A percentile compares a stretch with the other conserved stretches of the same genome.
Evolutionary conservation across 345 rosid genomes (phyloP).

Genomic region (Eucalyptus brandiana): DNA sequence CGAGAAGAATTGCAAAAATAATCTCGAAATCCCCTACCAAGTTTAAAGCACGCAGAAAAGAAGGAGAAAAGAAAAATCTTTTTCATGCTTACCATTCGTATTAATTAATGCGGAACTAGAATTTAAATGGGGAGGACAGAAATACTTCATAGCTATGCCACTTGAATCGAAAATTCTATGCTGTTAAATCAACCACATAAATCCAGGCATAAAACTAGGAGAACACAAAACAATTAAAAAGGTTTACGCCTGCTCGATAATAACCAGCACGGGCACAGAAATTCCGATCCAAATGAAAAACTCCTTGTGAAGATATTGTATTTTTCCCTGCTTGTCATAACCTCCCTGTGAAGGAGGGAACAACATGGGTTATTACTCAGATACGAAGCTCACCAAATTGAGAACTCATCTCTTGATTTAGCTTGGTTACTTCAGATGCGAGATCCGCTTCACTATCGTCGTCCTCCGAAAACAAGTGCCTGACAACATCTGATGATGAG

Average conservation of each 20-base stretch:
- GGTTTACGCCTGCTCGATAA: neutral
- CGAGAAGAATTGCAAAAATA: too few species aligned
- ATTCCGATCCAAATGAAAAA: neutral
- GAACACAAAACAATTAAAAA: neutral
- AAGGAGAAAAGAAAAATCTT: too few species aligned
- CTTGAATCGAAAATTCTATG: neutral
- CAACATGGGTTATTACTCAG: neutral
- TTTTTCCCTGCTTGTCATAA: neutral
- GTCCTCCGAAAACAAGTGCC: neutral
- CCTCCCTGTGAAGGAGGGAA: neutral
- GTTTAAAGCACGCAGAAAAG: too few species aligned
- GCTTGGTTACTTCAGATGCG: neutral
- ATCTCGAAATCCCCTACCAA: too few species aligned
- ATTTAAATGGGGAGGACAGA: too few species aligned
- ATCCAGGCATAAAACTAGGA: neutral
- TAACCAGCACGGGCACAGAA: neutral
- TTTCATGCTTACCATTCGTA: too few species aligned
- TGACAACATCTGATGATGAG: neutral
- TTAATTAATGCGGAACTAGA: too few species aligned
- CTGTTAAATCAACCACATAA: neutral
- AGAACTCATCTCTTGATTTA: neutral
- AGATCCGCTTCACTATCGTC: neutral
- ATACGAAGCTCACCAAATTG: neutral
- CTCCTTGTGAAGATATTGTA: neutral
- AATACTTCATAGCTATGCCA: neutral